These are phyloP conservation scores for Aspergillus coremiiformis DNA, from an alignment of 495 filamentous ascomycete species.

Conservation along the genomic window DNA sequence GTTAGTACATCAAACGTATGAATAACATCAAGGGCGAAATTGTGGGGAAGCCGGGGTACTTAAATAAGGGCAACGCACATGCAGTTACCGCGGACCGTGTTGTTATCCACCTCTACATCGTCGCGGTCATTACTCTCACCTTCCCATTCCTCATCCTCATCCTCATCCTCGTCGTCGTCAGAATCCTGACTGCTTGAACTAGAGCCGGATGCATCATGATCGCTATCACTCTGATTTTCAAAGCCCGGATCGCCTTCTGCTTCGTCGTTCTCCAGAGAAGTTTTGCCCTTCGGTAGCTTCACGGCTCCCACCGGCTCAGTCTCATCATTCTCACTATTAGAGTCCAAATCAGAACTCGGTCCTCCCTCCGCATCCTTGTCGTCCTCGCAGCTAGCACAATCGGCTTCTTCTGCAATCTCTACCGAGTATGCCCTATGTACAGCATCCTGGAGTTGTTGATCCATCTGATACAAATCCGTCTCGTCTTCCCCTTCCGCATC, in stretches of 20 bases:
- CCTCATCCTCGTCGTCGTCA: constrained; percentile 59
- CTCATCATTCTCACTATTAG: constrained; percentile 38
- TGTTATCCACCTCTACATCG: constrained; percentile 57
- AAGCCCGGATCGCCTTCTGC: constrained; percentile 39
- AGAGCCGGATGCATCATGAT: constrained; percentile 44
- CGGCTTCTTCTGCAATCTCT: constrained; percentile 38
- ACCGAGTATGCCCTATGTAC: constrained; percentile 48
- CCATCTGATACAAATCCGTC: constrained; percentile 41
- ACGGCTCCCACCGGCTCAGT: constrained; percentile 68
- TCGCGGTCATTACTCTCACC: constrained; percentile 55
- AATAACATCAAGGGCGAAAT: constrained; percentile 6
- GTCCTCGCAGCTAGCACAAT: constrained; percentile 24
- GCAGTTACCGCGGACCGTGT: constrained; percentile 53
- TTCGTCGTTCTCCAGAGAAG: constrained; percentile 36
- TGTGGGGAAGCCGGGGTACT: constrained; percentile 5
- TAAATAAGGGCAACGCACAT: constrained; percentile 46
- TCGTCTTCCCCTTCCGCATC: constrained; percentile 50
- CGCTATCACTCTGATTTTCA: constrained; percentile 32
- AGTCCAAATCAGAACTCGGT: constrained; percentile 12
- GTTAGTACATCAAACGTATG: constrained; percentile 8
- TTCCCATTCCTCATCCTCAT: constrained; percentile 64
- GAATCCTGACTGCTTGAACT: constrained; percentile 56
- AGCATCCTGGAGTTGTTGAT: constrained; percentile 42
- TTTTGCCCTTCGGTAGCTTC: constrained; percentile 54
- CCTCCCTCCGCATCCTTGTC: constrained; percentile 30